Evolutionary conservation across 306 rosid genomes (phyloP), one percentile per base, ranked within the genome.

Genomic region (Rosa persica): DNA sequence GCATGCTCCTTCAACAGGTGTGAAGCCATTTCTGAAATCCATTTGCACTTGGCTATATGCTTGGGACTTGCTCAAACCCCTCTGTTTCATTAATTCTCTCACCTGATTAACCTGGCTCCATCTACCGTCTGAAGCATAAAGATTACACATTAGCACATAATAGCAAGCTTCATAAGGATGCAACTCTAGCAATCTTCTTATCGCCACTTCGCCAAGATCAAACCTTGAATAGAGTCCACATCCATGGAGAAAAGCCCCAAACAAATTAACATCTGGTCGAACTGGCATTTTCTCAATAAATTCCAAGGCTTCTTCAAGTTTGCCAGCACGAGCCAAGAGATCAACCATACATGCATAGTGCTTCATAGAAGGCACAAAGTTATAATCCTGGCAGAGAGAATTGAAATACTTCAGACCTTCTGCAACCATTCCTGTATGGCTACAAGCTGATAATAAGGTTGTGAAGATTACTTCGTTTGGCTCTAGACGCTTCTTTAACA

Each of bases 181-280:
- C 79, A 91, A 78, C 87, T 88, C 87, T 55, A 93, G 60, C 94
- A 91, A 88, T 85, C 87, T 84, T 82, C 25, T 85, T 48, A 91
- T 88, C 20, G 83, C 93, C 17, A 77, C 82, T 82, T 87, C 90
- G 39, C 93, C 96, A 12, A 93, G 85, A 22, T 91, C 96, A 80
- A 93, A 89, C 81, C 93, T 89, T 12, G 88, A 87, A 82, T 93
- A 84, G 80, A 93, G 92, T 85, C 93, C 90, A 78, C 96, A 91
- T 22, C 96, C 98, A 75, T 91, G 92, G 79, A 91, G 96, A 85
- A 88, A 93, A 76, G 93, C 92, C 79, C 96, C 93, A 72, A 86
- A 88, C 82, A 90, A 85, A 79, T 96, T 81, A 72, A 85, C 82
- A 64, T 87, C 80, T 52, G 96, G 93, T 57, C 76, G 82, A 80